Conservation (phyloP, 176 grass and related monocot species). For the Triticum urartu region DNA sequence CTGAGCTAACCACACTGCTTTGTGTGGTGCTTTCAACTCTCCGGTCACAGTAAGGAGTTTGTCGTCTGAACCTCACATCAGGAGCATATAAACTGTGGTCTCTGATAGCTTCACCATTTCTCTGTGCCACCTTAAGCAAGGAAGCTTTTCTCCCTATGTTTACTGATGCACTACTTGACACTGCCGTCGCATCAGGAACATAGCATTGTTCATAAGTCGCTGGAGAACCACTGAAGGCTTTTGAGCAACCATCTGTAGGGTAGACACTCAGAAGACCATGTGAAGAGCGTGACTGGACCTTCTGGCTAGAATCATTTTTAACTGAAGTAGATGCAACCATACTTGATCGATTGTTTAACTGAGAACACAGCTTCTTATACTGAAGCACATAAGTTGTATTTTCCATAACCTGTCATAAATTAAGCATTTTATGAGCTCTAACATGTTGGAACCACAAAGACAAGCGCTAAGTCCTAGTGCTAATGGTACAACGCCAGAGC, state of each 20-base stretch:
- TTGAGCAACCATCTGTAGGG: conserved; percentile 32
- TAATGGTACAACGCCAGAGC: neutral
- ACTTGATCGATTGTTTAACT: conserved; percentile 50
- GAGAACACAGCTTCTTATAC: conserved; percentile 61
- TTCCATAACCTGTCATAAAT: conserved; percentile 66
- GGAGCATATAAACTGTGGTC: conserved; percentile 35
- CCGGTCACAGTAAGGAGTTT: conserved; percentile 31
- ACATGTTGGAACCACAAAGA: conserved; percentile 19
- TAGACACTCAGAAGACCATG: conserved; percentile 26
- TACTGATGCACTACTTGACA: conserved; percentile 41
- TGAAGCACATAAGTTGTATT: conserved; percentile 55
- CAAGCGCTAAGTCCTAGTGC: neutral
- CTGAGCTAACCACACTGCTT: conserved; percentile 34
- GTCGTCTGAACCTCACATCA: conserved; percentile 40
- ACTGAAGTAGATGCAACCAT: conserved; percentile 46
- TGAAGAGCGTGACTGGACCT: conserved; percentile 33
- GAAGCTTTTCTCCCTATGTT: conserved; percentile 38
- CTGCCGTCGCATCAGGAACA: conserved; percentile 10
- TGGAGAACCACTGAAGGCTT: conserved; percentile 29
- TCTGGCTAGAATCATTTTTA: conserved; percentile 41
- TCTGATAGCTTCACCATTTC: conserved; percentile 35
- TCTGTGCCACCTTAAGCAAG: conserved; percentile 37
- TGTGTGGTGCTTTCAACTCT: conserved; percentile 40
- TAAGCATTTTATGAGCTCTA: conserved; percentile 27
- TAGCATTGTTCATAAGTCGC: conserved; percentile 41